phyloP scores from a whole-genome alignment of 2,329 filamentous ascomycete genomes.

The Pestalotiopsis sp. region DNA sequence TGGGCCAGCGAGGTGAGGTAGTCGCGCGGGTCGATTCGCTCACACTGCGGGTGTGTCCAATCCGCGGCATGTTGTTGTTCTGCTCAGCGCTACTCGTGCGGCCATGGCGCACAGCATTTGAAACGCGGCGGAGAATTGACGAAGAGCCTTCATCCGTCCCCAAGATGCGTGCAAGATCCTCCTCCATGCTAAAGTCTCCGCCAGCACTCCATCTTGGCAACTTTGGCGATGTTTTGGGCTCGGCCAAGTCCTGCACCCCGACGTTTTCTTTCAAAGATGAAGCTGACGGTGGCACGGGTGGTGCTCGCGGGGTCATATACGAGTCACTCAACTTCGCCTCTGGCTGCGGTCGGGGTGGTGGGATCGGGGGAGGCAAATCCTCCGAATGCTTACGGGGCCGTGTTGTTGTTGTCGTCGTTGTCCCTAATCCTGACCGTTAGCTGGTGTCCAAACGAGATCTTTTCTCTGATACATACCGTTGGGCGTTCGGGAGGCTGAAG shows the following conservation, averaged over 20 bases:
- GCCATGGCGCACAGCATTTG: constrained; percentile 91
- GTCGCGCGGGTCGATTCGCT: constrained; percentile 69
- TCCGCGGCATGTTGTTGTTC: constrained; percentile 43
- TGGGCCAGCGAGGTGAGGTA: constrained; percentile 70
- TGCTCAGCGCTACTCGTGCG: constrained; percentile 80
- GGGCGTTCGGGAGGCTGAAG: constrained; percentile 36
- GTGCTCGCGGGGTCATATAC: constrained; percentile 61
- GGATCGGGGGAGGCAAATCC: constrained; percentile 23
- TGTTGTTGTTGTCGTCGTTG: constrained; percentile 11
- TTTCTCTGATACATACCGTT: constrained; percentile 13
- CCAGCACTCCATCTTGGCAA: constrained; percentile 76
- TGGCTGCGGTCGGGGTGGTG: constrained; percentile 28
- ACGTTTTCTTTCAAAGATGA: constrained; percentile 49
- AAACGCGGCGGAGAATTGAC: constrained; percentile 84
- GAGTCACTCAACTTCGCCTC: constrained; percentile 51
- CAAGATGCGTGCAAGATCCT: constrained; percentile 90
- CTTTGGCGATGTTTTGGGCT: constrained; percentile 63
- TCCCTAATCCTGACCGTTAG: not conserved
- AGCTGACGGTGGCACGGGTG: constrained; percentile 54
- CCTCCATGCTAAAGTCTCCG: constrained; percentile 90
- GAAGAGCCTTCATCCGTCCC: constrained; percentile 76
- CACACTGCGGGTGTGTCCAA: constrained; percentile 61
- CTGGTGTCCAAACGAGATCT: not conserved
- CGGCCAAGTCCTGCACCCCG: constrained; percentile 37
- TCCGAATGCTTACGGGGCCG: constrained; percentile 23